These are phyloP conservation scores for Fusarium sterilihyphosum DNA, from an alignment of 2,329 filamentous ascomycete genomes.

Conservation along the genomic window DNA sequence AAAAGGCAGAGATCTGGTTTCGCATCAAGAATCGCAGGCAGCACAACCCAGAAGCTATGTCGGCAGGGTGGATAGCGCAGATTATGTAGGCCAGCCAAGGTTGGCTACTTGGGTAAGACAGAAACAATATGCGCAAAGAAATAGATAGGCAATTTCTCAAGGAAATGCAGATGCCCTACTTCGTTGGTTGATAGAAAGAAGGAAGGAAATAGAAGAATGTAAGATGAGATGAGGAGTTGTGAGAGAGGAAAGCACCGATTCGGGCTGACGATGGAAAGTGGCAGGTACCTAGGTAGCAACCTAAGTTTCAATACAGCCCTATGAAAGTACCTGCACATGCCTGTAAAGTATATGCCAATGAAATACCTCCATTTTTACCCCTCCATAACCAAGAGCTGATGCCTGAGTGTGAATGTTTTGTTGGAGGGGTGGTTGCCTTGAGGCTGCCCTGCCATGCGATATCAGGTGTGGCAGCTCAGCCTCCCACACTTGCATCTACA, in stretches of 20 bases:
- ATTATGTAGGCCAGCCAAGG: not conserved
- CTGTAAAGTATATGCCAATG: not conserved
- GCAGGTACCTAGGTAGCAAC: not conserved
- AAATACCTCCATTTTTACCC: not conserved
- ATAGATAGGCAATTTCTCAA: not conserved
- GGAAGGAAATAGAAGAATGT: not conserved
- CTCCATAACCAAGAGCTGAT: conserved; percentile 14
- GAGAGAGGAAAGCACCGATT: not conserved
- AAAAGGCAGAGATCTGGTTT: not conserved
- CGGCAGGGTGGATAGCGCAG: not conserved
- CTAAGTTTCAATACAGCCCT: conserved; percentile 4
- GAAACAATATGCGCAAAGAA: not conserved
- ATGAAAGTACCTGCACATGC: conserved; percentile 4
- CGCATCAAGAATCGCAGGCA: not conserved
- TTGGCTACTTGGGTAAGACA: not conserved
- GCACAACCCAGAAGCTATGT: conserved; percentile 12
- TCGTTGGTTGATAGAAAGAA: not conserved
- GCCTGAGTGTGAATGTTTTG: conserved; percentile 21
- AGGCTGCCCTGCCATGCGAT: conserved; percentile 26
- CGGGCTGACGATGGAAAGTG: conserved; percentile 16
- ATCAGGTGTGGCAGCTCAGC: conserved; percentile 3
- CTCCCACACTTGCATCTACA: not conserved
- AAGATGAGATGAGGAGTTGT: conserved; percentile 6
- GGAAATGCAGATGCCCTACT: not conserved
- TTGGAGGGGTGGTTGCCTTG: conserved; percentile 29